Evolutionary conservation across 257 asterid species (phyloP), one percentile per base, ranked within the genome.

Genomic region (Przewalskia tangutica): DNA sequence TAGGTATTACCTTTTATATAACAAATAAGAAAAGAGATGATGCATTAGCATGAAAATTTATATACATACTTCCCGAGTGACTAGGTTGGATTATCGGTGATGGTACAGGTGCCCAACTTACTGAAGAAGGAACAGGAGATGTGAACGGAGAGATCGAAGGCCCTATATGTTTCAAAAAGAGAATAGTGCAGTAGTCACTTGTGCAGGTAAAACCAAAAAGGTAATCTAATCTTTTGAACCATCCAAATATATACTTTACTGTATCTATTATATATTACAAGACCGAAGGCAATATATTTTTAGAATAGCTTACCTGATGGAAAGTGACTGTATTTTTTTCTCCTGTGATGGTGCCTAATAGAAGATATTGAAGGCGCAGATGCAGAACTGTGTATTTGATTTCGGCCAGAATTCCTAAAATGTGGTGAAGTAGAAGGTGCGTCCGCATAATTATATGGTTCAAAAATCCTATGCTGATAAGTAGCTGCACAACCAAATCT

Each of bases 1-100:
- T 71, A 79, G 76, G 46, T 9, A 42, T 6, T 20, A 34, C 17
- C 40, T 63, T 3, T 13, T 66, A 50, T 27, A 27, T 32, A 20
- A 56, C 9, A 51, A 83, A 81, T 55, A 59, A 77, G 27, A 36
- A 55, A 46, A 32, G 77, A 17, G 18, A 58, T 71, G 6, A 55
- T 13, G 79, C 20, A 17, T 27, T 27, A 53, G 48, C 32, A 46
- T 60, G 42, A 46, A 46, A 48, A 40, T 18, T 34, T 68, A 79
- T 12, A 54, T 42, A 18, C 81, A 42, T 89, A 89, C 97, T 88
- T 66, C 82, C 81, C 8, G 85, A 75, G 67, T 81, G 90, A 71
- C 82, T 76, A 59, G 84, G 84, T 71, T 91, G 93, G 85, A 81
- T 42, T 80, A 83, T 89, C 4, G 90, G 88, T 83, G 93, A 82